Evolutionary conservation across 768 basidiomycete species (phyloP).

Genomic region (Serpula lacrymans): DNA sequence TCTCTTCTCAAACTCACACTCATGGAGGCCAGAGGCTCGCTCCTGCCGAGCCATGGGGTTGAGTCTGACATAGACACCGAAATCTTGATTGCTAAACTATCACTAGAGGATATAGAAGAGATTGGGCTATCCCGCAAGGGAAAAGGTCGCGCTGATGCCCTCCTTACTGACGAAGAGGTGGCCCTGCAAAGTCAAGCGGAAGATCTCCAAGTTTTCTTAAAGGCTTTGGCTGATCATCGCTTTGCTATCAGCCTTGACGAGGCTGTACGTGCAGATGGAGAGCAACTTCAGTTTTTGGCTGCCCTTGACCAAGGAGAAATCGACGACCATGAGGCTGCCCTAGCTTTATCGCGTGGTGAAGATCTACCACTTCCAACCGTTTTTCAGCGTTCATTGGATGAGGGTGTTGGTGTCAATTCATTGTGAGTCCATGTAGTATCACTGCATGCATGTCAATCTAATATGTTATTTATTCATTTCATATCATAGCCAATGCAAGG

Average conservation of each 20-base stretch:
- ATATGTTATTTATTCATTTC: too few relatives aligned
- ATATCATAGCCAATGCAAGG: too few relatives aligned
- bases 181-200: conserved; percentile 42
- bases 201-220: conserved; percentile 27
- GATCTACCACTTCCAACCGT: conserved; percentile 14
- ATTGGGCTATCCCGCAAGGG: conserved; percentile 35
- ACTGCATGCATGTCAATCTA: too few relatives aligned
- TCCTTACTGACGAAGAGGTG: conserved; percentile 40
- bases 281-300: conserved; percentile 26
- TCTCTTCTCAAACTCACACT: too few relatives aligned
- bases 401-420: too few relatives aligned
- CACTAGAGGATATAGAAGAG: conserved; percentile 39
- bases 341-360: conserved; percentile 31
- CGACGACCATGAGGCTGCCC: conserved; percentile 41
- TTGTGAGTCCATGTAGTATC: too few relatives aligned
- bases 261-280: conserved; percentile 35
- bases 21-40: too few relatives aligned
- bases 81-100: conserved; percentile 38
- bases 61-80: conserved; percentile 37
- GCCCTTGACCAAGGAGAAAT: conserved; percentile 34
- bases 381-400: conserved; percentile 13
- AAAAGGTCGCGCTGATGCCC: conserved; percentile 26
- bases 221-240: conserved; percentile 31
- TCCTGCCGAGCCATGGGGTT: too few relatives aligned
- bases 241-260: conserved; percentile 42